Conservation (phyloP, 1,139 yeast genomes). For the Kodamaea suecica region DNA sequence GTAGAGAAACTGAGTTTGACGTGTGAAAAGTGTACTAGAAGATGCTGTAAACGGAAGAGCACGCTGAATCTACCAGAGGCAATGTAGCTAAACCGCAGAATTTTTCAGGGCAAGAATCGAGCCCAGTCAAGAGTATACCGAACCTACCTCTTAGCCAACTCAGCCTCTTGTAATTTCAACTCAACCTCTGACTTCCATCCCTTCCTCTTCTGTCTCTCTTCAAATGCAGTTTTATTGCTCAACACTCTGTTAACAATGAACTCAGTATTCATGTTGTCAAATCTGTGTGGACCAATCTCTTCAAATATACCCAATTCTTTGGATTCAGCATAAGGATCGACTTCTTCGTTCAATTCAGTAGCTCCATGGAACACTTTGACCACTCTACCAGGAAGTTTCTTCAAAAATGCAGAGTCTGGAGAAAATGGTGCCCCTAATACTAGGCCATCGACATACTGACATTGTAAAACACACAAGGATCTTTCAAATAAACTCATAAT, state of each 20-base stretch:
- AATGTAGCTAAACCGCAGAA: too few relatives aligned
- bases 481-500: conserved; percentile 88
- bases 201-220: conserved; percentile 74
- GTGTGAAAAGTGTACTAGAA: too few relatives aligned
- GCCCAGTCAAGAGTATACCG: too few relatives aligned
- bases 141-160: conserved; percentile 14
- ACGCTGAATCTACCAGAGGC: too few relatives aligned
- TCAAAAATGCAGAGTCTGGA: conserved; percentile 42
- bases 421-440: conserved; percentile 64
- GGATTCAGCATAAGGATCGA: conserved; percentile 43
- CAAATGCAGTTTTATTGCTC: conserved; percentile 61
- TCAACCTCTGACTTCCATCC: conserved; percentile 64
- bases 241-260: conserved; percentile 69
- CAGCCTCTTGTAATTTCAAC: conserved; percentile 25
- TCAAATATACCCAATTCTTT: conserved; percentile 36
- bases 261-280: conserved; percentile 57
- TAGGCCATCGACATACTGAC: conserved; percentile 78
- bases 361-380: conserved; percentile 62
- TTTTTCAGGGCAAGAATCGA: too few relatives aligned
- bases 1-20: too few relatives aligned
- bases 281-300: conserved; percentile 53
- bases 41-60: too few relatives aligned
- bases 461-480: conserved; percentile 81
- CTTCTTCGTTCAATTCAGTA: conserved; percentile 32
- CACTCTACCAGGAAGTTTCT: conserved; percentile 38